These are phyloP conservation scores for Lasiodiplodia hormozganensis DNA, from an alignment of 2,329 filamentous ascomycete species.

Conservation along the genomic window DNA sequence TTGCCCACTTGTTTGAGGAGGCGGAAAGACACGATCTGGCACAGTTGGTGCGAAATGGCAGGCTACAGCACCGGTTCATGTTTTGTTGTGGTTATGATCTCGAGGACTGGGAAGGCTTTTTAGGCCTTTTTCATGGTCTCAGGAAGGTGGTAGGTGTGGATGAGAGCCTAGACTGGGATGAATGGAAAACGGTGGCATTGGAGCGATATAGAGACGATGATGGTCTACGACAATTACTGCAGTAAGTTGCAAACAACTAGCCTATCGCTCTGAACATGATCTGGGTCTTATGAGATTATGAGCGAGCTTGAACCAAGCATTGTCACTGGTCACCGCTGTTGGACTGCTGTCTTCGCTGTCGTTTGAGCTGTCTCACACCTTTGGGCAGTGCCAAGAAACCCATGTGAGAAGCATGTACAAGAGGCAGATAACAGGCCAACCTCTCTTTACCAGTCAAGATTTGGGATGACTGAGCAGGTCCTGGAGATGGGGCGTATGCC, in stretches of 20 bases:
- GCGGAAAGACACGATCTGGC: slow-evolving; percentile 2
- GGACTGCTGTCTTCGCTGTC: too few species aligned
- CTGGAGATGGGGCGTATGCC: too few species aligned
- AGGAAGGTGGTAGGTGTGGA: neutral
- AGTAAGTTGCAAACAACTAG: neutral
- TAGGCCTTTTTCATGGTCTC: neutral
- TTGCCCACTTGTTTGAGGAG: neutral
- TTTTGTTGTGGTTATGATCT: neutral
- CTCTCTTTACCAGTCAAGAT: too few species aligned
- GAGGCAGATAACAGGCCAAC: too few species aligned
- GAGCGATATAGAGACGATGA: neutral
- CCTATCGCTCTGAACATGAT: too few species aligned
- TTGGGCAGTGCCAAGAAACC: too few species aligned
- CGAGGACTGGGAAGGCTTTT: neutral
- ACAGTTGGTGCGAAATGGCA: neutral
- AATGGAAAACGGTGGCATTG: neutral
- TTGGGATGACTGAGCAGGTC: too few species aligned
- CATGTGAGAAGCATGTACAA: too few species aligned
- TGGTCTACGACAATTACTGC: neutral
- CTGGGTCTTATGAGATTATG: too few species aligned
- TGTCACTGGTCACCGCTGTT: too few species aligned
- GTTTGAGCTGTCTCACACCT: too few species aligned
- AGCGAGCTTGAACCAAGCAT: too few species aligned
- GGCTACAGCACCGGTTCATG: neutral
- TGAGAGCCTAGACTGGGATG: neutral